Evolutionary conservation across 2,329 filamentous ascomycete species (phyloP).

Genomic region (Apiospora marii): DNA sequence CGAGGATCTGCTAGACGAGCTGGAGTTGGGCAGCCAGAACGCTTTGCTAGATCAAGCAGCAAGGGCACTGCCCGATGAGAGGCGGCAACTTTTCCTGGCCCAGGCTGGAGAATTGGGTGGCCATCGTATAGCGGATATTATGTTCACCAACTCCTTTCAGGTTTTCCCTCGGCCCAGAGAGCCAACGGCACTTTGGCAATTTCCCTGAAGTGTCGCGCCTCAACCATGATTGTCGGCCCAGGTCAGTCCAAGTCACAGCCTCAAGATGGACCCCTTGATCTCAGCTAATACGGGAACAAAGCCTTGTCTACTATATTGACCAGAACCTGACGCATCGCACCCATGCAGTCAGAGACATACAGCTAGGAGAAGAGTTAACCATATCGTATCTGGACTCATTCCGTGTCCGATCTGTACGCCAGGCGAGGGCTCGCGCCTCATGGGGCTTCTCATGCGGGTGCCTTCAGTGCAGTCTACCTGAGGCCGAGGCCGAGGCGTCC

Average conservation of each 20-base stretch:
- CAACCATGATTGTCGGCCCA: constrained; percentile 53
- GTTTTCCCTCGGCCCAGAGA: constrained; percentile 28
- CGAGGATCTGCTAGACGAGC: constrained; percentile 33
- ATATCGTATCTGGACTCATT: constrained; percentile 51
- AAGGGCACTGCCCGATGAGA: constrained; percentile 29
- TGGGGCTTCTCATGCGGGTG: constrained; percentile 52
- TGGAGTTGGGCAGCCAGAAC: constrained; percentile 31
- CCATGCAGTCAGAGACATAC: constrained; percentile 43
- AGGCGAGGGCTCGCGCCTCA: constrained; percentile 40
- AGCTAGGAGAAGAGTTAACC: constrained; percentile 47
- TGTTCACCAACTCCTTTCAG: constrained; percentile 40
- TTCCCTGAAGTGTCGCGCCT: constrained; percentile 49
- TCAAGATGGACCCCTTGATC: background rate
- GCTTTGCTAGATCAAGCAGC: constrained; percentile 35
- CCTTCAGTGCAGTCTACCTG: constrained; percentile 41
- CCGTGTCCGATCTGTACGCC: constrained; percentile 39
- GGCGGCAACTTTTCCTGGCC: constrained; percentile 32
- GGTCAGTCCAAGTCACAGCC: constrained; percentile 33
- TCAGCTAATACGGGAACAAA: background rate
- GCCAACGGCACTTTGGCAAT: constrained; percentile 35
- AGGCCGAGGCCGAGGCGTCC: constrained; percentile 36
- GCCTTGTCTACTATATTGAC: constrained; percentile 46
- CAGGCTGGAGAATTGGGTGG: constrained; percentile 36
- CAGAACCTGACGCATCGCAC: constrained; percentile 48
- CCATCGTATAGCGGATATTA: constrained; percentile 35